Evolutionary conservation across 2,329 filamentous ascomycete genomes (phyloP).

Genomic region (Stachybotrys chlorohalonatus): DNA sequence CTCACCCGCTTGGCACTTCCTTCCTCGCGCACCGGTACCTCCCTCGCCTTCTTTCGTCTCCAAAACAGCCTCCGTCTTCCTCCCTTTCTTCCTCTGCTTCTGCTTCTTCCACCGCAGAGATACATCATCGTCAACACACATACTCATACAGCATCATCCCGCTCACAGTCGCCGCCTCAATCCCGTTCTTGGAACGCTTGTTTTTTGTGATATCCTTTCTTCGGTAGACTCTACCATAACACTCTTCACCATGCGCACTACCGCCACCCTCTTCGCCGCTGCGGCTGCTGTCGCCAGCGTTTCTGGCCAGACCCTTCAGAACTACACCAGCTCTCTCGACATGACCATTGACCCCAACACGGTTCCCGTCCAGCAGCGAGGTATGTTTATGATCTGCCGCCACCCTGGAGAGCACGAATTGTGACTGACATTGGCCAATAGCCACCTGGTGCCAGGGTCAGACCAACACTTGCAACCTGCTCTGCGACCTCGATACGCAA

Average conservation of each 20-base stretch:
- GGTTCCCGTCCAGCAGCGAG: slow-evolving; percentile 23
- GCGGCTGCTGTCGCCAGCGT: slow-evolving; percentile 34
- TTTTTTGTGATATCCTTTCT: neutral
- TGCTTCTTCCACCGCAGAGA: neutral
- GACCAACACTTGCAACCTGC: slow-evolving; percentile 37
- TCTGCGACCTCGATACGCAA: slow-evolving; percentile 31
- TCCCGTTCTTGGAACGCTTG: neutral
- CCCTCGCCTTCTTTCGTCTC: neutral
- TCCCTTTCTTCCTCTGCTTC: too few species aligned
- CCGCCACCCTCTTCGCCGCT: slow-evolving; percentile 31
- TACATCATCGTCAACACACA: neutral
- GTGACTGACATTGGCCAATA: slow-evolving; percentile 13
- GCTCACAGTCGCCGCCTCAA: neutral
- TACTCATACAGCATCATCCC: neutral
- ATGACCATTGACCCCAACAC: slow-evolving; percentile 30
- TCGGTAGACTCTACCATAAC: slow-evolving; percentile 1
- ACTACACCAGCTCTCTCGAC: slow-evolving; percentile 33
- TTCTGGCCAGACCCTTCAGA: slow-evolving; percentile 20
- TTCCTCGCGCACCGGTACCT: neutral
- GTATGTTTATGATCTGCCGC: slow-evolving; percentile 22
- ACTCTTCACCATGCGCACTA: slow-evolving; percentile 29
- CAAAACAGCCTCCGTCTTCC: neutral
- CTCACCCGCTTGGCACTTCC: neutral
- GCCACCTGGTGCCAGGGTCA: slow-evolving; percentile 44
- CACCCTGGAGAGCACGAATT: neutral